A percentile compares a stretch with the other conserved stretches of the same genome.
phyloP scores from a whole-genome alignment of 768 basidiomycete species.

The Termitomyces sp. region DNA sequence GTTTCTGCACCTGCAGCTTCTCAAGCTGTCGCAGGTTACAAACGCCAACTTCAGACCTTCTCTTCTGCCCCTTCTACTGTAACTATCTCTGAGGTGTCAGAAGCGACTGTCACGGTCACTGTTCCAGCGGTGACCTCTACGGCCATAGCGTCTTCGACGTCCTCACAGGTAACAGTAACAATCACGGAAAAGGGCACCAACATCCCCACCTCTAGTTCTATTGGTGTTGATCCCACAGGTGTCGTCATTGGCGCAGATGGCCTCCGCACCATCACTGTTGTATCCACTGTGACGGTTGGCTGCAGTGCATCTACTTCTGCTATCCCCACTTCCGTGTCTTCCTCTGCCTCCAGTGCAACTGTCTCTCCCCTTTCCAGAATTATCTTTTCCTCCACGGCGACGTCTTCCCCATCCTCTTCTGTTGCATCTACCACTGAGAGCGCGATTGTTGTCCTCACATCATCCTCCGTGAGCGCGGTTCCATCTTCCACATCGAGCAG shows the following conservation, averaged over 20 bases:
- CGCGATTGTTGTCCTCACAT: neutral
- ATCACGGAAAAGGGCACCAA: neutral
- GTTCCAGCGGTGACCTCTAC: neutral
- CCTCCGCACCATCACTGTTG: slow-evolving; percentile 31
- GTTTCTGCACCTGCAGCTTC: neutral
- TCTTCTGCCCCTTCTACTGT: neutral
- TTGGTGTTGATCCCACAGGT: slow-evolving; percentile 8
- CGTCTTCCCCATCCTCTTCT: neutral
- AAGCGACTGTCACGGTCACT: neutral
- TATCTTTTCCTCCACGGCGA: neutral
- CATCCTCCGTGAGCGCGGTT: neutral
- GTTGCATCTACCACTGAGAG: neutral
- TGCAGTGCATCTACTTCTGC: slow-evolving; percentile 12
- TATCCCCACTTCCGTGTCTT: slow-evolving; percentile 8
- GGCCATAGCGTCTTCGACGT: neutral
- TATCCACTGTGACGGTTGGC: slow-evolving; percentile 26
- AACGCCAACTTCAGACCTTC: slow-evolving; percentile 12
- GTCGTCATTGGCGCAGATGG: slow-evolving; percentile 29
- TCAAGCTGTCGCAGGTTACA: slow-evolving; percentile 12
- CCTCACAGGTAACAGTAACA: neutral
- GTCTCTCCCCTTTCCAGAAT: neutral
- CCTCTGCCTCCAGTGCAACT: neutral
- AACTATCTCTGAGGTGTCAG: neutral
- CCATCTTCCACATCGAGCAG: slow-evolving; percentile 5
- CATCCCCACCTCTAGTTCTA: neutral